Conservation (phyloP, 208 protist genomes). For the Polymyxa betae region DNA sequence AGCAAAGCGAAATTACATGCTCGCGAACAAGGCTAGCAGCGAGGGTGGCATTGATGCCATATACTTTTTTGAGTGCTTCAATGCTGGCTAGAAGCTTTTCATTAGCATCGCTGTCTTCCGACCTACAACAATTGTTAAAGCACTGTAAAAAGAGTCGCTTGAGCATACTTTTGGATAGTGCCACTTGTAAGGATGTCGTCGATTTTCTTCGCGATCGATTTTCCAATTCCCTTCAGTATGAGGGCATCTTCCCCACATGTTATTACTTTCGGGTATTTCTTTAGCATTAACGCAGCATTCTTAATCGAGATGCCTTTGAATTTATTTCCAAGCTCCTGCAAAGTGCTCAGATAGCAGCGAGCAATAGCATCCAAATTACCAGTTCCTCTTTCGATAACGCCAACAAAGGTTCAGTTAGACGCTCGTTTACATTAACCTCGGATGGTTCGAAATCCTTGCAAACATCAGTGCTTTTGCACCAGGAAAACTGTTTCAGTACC, state of each 20-base stretch:
- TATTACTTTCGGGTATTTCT: not conserved
- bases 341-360: too few relatives aligned
- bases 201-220: conserved; percentile 44
- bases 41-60: not conserved
- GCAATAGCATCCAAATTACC: not conserved
- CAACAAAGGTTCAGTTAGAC: not conserved
- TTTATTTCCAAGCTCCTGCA: conserved; percentile 32
- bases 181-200: conserved; percentile 9
- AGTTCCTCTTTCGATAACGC: conserved; percentile 14
- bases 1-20: not conserved
- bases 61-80: not conserved
- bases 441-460: conserved; percentile 45
- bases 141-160: conserved; percentile 3
- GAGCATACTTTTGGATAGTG: not conserved
- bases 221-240: conserved; percentile 2
- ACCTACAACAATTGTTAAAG: not conserved
- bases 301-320: conserved; percentile 15
- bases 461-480: not conserved
- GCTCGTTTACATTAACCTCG: not conserved
- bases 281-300: conserved; percentile 1
- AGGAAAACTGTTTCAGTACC: not conserved
- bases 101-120: not conserved
- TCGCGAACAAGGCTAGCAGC: not conserved
- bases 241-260: not conserved
- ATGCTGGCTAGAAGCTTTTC: not conserved